A percentile compares a stretch with the other conserved stretches of the same genome.
These are phyloP conservation scores for Starmerella geochares DNA, from an alignment of 805 yeast genomes.

Conservation along the genomic window DNA sequence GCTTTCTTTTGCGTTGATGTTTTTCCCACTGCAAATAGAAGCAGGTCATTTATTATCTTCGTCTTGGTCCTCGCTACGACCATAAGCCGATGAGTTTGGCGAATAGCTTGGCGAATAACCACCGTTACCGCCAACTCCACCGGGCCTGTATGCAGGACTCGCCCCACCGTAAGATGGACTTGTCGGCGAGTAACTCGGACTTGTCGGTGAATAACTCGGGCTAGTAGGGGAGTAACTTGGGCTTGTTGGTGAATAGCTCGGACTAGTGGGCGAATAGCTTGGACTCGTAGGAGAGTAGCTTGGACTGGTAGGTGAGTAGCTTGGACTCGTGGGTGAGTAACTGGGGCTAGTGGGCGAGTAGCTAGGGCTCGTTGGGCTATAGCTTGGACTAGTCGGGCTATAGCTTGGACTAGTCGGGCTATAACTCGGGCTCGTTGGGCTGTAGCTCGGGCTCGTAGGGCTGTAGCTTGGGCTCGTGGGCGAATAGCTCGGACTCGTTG, in stretches of 20 bases:
- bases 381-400: conserved; percentile 48
- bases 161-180: conserved; percentile 49
- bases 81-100: not conserved
- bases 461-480: conserved; percentile 25
- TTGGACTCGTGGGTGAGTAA: conserved; percentile 71
- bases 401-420: conserved; percentile 54
- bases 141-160: conserved; percentile 7
- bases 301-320: conserved; percentile 72
- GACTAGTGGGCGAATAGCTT: conserved; percentile 64
- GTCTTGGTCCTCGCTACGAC: conserved; percentile 6
- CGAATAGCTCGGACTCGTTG: conserved; percentile 51
- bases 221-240: conserved; percentile 69
- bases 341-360: conserved; percentile 73
- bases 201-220: conserved; percentile 49
- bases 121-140: conserved; percentile 1
- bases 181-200: conserved; percentile 69
- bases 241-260: conserved; percentile 48
- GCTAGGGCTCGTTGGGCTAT: conserved; percentile 55
- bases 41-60: not conserved
- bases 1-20: not conserved
- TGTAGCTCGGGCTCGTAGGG: conserved; percentile 33
- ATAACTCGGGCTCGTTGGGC: conserved; percentile 62
- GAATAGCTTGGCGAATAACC: conserved; percentile 13
- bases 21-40: not conserved
- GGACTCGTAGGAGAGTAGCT: conserved; percentile 60